Evolutionary conservation across 306 rosid genomes (phyloP).

Genomic region (Malus sieversii): DNA sequence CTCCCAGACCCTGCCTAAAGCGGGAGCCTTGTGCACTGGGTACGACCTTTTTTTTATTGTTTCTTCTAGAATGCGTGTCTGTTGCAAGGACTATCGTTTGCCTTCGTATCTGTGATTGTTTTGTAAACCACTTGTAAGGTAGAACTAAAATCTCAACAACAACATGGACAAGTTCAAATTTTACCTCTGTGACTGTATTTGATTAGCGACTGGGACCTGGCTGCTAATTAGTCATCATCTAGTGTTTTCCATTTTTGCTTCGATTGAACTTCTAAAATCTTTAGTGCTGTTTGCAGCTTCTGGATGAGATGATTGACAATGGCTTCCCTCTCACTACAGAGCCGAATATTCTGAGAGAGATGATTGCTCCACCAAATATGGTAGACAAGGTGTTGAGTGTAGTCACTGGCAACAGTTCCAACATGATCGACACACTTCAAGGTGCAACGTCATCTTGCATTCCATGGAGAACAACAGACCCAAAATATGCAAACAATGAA

Average conservation of each 20-base stretch:
- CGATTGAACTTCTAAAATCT: background rate
- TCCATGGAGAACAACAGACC: slow-evolving; percentile 78
- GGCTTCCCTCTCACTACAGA: slow-evolving; percentile 97
- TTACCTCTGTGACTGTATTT: background rate
- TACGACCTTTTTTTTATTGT: too few species aligned
- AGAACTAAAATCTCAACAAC: background rate
- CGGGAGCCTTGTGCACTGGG: too few species aligned
- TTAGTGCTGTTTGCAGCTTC: slow-evolving; percentile 48
- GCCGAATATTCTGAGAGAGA: slow-evolving; percentile 79
- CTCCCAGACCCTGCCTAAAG: too few species aligned
- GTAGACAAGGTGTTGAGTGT: slow-evolving; percentile 88
- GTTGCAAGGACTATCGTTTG: background rate
- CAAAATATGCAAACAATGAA: slow-evolving; percentile 75
- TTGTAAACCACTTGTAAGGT: background rate
- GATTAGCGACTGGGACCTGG: background rate
- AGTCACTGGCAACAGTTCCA: slow-evolving; percentile 86
- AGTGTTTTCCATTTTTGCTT: background rate
- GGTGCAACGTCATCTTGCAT: slow-evolving; percentile 69
- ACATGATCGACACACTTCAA: slow-evolving; percentile 81
- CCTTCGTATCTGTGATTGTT: background rate
- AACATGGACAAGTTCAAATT: background rate
- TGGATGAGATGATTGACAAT: slow-evolving; percentile 99
- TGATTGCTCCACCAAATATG: slow-evolving; percentile 91
- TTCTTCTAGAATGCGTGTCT: background rate
- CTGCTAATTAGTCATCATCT: background rate